phyloP scores from a whole-genome alignment of 306 rosid species.

The Dryas alaskensis region DNA sequence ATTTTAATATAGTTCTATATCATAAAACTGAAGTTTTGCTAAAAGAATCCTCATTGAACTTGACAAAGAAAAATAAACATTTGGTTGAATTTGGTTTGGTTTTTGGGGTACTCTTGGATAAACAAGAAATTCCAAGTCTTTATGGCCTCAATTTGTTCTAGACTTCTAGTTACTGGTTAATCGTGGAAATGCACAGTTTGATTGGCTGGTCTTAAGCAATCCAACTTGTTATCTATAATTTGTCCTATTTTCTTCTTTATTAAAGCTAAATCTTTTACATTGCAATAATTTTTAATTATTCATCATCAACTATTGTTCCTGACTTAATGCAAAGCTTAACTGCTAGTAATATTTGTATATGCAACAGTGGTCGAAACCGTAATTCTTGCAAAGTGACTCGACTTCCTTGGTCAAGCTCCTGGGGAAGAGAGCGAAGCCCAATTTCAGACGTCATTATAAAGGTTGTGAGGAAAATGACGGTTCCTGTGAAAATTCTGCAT shows the following conservation, averaged over 20 bases:
- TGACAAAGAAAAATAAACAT: no score
- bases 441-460: constrained; percentile 58
- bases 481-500: constrained; percentile 45
- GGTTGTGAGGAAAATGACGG: constrained; percentile 53
- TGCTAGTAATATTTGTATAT: constrained; percentile 27
- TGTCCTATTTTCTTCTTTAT: not conserved
- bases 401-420: constrained; percentile 55
- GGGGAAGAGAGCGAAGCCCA: constrained; percentile 51
- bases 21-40: not conserved
- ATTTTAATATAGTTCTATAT: not conserved
- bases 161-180: not conserved
- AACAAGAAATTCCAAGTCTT: not conserved
- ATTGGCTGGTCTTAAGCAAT: not conserved
- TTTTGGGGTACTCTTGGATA: not conserved
- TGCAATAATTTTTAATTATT: not conserved
- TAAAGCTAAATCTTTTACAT: not conserved
- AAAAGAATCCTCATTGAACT: not conserved
- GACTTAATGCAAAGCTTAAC: not conserved
- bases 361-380: constrained; percentile 53
- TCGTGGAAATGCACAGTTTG: not conserved
- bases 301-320: not conserved
- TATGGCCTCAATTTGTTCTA: not conserved
- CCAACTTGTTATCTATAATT: not conserved
- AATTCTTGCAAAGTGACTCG: constrained; percentile 59
- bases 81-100: not conserved